Evolutionary conservation across 176 grass and related monocot genomes (phyloP).

Genomic region (Musa acuminata): DNA sequence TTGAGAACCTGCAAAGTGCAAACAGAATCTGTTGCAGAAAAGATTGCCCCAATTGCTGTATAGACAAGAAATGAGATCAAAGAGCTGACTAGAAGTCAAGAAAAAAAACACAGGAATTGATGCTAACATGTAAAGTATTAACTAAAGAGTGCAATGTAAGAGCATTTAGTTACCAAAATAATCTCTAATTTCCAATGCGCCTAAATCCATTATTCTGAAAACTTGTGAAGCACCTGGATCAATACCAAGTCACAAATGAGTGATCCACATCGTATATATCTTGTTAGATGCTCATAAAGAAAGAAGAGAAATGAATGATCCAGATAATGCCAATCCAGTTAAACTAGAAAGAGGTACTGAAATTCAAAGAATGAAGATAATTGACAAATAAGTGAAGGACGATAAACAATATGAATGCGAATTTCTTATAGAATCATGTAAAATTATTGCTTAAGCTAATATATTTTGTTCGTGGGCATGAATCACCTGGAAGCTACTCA

Average conservation of each 20-base stretch:
- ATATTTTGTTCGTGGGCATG: neutral
- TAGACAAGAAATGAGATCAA: conserved; percentile 22
- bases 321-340: too few relatives aligned
- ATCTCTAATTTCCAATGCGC: conserved; percentile 61
- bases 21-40: conserved; percentile 90
- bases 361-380: too few relatives aligned
- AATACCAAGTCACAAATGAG: neutral
- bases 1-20: conserved; percentile 70
- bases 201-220: conserved; percentile 60
- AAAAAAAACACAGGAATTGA: neutral
- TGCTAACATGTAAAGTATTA: neutral
- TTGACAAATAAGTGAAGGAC: too few relatives aligned
- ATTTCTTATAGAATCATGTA: neutral
- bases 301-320: too few relatives aligned
- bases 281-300: neutral
- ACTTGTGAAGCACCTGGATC: conserved; percentile 50
- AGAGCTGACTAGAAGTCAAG: neutral
- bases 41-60: conserved; percentile 90
- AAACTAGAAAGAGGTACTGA: too few relatives aligned
- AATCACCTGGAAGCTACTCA: too few relatives aligned
- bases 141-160: neutral
- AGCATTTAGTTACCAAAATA: conserved; percentile 44
- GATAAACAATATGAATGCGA: neutral
- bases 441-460: neutral
- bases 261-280: neutral